Evolutionary conservation across 441 rosid species (phyloP), one percentile per base, ranked within the genome.

Genomic region (Bruguiera hainesii): DNA sequence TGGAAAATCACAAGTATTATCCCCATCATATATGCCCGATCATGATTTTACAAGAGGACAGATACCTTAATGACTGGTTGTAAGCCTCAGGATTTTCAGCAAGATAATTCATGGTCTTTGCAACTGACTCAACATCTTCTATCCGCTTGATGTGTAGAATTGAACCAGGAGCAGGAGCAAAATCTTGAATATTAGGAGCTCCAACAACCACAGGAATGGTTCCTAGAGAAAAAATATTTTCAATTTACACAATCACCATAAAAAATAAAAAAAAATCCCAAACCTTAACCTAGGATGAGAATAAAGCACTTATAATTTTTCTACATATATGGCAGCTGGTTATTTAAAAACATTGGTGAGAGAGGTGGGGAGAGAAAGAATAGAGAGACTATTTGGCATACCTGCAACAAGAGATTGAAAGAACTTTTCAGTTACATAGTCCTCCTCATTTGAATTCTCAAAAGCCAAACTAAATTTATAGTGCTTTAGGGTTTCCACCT

Each of bases 371-470:
- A 68, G 19, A 20, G 20, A 25, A 52, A 49, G 56, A 68, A 20
- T 31, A 49, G 35, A 49, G 37, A 6, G 50, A 29, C 8, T 33
- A 51, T 52, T 28, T 23, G 15, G 18, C 68, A 55, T 87, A 94
- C 99, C 99, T 57, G 99, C 96, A 65, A 91, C 93, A 52, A 93
- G 89, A 65, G 98, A 85, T 68, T 93, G 96, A 83, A 93, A 89
- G 80, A 87, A 91, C 13, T 91, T 91, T 75, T 94, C 98, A 2
- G 97, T 94, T 67, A 91, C 97, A 69, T 91, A 91, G 84, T 94
- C 98, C 84, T 91, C 99, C 78, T 94, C 98, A 29, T 91, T 94
- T 25, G 99, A 91, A 71, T 94, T 94, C 85, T 91, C 99, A 75
- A 89, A 91, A 69, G 99, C 98, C 81, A 94, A 74, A 81, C 98